Conservation (phyloP, 139 green algal genomes). For the Eudorina sp. region DNA sequence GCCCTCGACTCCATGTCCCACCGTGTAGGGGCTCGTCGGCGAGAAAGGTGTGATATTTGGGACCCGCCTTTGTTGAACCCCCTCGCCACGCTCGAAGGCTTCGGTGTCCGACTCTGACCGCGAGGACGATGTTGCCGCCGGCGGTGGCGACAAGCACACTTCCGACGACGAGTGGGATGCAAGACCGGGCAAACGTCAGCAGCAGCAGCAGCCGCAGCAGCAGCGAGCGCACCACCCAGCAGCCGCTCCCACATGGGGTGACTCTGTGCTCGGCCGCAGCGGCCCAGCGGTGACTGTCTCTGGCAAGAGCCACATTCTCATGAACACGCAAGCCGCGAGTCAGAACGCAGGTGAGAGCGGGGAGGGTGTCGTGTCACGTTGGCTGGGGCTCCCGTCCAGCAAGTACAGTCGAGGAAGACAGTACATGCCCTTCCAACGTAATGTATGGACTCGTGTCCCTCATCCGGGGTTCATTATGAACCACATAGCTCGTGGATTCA, state of each 20-base stretch:
- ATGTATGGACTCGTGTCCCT: too few species aligned
- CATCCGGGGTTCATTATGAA: too few species aligned
- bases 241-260: background rate
- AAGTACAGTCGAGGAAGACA: too few species aligned
- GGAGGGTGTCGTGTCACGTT: too few species aligned
- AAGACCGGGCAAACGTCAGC: background rate
- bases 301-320: conserved; percentile 1
- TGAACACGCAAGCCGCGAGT: conserved; percentile 3
- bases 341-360: background rate
- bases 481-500: too few species aligned
- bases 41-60: too few species aligned
- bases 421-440: too few species aligned
- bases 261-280: background rate
- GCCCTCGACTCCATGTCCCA: too few species aligned
- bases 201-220: background rate
- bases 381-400: too few species aligned
- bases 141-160: background rate
- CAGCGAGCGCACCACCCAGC: background rate
- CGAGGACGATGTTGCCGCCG: background rate
- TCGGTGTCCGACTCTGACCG: background rate
- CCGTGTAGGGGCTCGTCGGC: too few species aligned
- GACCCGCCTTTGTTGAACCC: too few species aligned
- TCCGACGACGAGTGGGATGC: background rate
- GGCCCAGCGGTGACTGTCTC: background rate
- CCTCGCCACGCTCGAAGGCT: too few species aligned